Percentiles rank a stretch among this genome's conserved stretches.
phyloP scores from a whole-genome alignment of 495 filamentous ascomycete genomes.

The Endocarpon pusillum region DNA sequence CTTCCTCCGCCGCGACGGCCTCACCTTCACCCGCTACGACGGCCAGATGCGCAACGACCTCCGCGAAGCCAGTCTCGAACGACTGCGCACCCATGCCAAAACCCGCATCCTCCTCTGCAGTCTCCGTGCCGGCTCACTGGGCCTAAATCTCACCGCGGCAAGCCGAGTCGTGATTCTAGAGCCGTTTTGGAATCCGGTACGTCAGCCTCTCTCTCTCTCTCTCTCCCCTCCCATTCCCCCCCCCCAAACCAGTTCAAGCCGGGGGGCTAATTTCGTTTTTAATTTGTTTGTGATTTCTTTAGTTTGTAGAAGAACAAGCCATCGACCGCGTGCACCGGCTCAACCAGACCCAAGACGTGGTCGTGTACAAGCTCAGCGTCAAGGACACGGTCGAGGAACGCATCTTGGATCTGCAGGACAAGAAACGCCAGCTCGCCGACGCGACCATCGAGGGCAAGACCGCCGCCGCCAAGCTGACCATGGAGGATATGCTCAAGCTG shows the following conservation, averaged over 20 bases:
- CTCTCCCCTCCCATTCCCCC: not conserved
- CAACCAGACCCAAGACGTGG: conserved; percentile 83
- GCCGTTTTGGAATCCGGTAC: conserved; percentile 92
- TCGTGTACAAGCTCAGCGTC: conserved; percentile 85
- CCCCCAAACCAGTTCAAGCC: no score
- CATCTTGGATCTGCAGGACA: conserved; percentile 80
- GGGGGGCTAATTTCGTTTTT: no score
- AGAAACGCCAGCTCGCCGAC: conserved; percentile 76
- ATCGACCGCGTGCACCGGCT: conserved; percentile 96
- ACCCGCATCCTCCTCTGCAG: conserved; percentile 76
- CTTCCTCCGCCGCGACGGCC: conserved; percentile 55
- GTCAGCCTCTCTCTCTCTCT: conserved; percentile 12
- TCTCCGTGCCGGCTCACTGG: conserved; percentile 81
- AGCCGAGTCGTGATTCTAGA: conserved; percentile 88
- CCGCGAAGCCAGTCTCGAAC: conserved; percentile 69
- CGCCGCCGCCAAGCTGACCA: conserved; percentile 59
- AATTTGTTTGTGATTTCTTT: conserved; percentile 3
- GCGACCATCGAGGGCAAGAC: conserved; percentile 70
- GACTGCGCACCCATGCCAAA: conserved; percentile 51
- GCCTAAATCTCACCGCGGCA: conserved; percentile 86
- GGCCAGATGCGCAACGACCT: conserved; percentile 88
- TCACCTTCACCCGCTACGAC: conserved; percentile 78
- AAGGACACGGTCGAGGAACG: conserved; percentile 74
- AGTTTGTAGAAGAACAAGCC: conserved; percentile 95
- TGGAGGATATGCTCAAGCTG: conserved; percentile 84